These are phyloP conservation scores for Phytophthora gonapodyides DNA, from an alignment of 352 stramenopile genomes.

Conservation along the genomic window DNA sequence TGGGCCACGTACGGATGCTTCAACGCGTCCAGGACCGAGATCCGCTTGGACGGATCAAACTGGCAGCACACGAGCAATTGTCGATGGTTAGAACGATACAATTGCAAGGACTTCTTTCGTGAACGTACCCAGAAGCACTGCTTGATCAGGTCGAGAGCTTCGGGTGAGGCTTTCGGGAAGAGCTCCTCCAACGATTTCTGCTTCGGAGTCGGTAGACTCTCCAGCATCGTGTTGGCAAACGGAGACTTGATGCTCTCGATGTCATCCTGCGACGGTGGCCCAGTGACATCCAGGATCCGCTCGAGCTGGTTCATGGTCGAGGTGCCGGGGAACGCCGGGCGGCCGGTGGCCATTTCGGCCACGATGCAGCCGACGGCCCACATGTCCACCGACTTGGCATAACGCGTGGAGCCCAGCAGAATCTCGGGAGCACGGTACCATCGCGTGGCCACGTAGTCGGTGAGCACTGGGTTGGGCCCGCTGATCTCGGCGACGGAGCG, in stretches of 20 bases:
- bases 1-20: slow-evolving; percentile 94
- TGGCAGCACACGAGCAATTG: slow-evolving; percentile 30
- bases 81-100: slow-evolving; percentile 3
- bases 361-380: slow-evolving; percentile 95
- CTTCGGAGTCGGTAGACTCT: slow-evolving; percentile 84
- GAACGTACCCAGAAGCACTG: slow-evolving; percentile 81
- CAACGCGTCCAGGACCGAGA: slow-evolving; percentile 86
- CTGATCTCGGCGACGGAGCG: slow-evolving; percentile 89
- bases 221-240: slow-evolving; percentile 94
- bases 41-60: slow-evolving; percentile 93
- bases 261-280: slow-evolving; percentile 87
- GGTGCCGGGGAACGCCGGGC: slow-evolving; percentile 93
- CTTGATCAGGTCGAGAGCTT: slow-evolving; percentile 91
- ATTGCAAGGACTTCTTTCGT: background rate
- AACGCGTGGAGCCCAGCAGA: slow-evolving; percentile 92
- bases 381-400: slow-evolving; percentile 94
- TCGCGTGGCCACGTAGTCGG: slow-evolving; percentile 96
- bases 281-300: slow-evolving; percentile 95
- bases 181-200: slow-evolving; percentile 83
- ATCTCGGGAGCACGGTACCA: slow-evolving; percentile 97
- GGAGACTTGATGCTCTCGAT: slow-evolving; percentile 92
- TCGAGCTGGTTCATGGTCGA: slow-evolving; percentile 98
- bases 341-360: slow-evolving; percentile 92
- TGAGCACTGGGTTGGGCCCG: slow-evolving; percentile 86
- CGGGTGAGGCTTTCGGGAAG: slow-evolving; percentile 85